A percentile compares a stretch with the other conserved stretches of the same genome.
Evolutionary conservation across 208 protist genomes (phyloP).

Genomic region (Trypanosoma grayi): DNA sequence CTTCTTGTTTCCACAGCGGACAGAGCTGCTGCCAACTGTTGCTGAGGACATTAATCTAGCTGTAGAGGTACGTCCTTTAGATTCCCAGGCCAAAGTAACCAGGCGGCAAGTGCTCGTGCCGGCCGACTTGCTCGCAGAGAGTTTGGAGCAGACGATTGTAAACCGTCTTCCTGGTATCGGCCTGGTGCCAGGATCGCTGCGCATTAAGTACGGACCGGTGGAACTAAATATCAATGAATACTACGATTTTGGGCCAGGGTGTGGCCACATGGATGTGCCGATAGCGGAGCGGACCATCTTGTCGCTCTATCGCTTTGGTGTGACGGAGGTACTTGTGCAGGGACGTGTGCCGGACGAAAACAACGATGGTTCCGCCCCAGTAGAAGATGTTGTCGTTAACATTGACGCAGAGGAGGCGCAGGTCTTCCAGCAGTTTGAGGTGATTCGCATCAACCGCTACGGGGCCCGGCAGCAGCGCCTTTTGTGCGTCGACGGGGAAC

Average conservation of each 20-base stretch:
- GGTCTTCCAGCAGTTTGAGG: slow-evolving; percentile 84
- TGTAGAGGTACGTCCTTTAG: slow-evolving; percentile 63
- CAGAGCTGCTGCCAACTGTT: slow-evolving; percentile 48
- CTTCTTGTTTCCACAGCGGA: slow-evolving; percentile 73
- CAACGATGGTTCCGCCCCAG: slow-evolving; percentile 10
- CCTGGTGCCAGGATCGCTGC: slow-evolving; percentile 77
- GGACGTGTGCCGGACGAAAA: slow-evolving; percentile 68
- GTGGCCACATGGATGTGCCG: slow-evolving; percentile 64
- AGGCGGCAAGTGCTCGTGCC: slow-evolving; percentile 69
- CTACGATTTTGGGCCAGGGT: slow-evolving; percentile 83
- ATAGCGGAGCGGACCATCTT: slow-evolving; percentile 84
- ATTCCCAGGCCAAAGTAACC: slow-evolving; percentile 49
- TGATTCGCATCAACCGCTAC: slow-evolving; percentile 77
- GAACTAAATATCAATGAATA: slow-evolving; percentile 86
- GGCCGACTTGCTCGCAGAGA: slow-evolving; percentile 77
- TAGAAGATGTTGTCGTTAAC: slow-evolving; percentile 75
- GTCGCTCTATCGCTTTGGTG: slow-evolving; percentile 80
- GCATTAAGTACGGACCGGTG: slow-evolving; percentile 79
- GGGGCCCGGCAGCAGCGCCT: slow-evolving; percentile 77
- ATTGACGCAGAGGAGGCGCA: slow-evolving; percentile 75
- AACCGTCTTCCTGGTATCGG: slow-evolving; percentile 53
- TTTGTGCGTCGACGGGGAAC: slow-evolving; percentile 79
- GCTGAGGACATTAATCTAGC: slow-evolving; percentile 68
- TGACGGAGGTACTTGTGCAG: slow-evolving; percentile 74
- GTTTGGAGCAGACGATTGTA: slow-evolving; percentile 60